Percentiles rank a stretch among this genome's conserved stretches.
phyloP scores from a whole-genome alignment of 176 grass and related monocot species.

The Raddia guianensis region DNA sequence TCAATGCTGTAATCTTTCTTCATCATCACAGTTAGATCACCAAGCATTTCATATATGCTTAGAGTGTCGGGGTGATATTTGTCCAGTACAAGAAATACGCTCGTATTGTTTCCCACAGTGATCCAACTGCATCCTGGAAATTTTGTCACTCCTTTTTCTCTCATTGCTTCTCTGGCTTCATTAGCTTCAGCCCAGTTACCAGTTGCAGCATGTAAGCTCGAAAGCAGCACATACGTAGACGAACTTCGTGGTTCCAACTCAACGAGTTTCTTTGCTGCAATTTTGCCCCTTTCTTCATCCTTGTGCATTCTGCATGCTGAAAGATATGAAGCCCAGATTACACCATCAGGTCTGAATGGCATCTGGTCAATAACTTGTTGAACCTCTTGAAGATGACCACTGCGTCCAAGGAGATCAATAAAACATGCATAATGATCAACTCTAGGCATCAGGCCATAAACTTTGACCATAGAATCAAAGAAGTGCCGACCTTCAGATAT shows the following conservation, averaged over 20 bases:
- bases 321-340: constrained; percentile 75
- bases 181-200: constrained; percentile 71
- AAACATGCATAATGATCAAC: constrained; percentile 70
- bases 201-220: constrained; percentile 64
- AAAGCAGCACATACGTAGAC: constrained; percentile 66
- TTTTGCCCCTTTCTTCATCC: constrained; percentile 58
- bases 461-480: constrained; percentile 57
- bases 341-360: constrained; percentile 69
- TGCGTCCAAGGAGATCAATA: constrained; percentile 71
- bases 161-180: constrained; percentile 58
- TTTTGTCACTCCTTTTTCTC: constrained; percentile 64
- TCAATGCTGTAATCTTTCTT: constrained; percentile 45
- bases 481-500: constrained; percentile 48
- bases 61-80: constrained; percentile 51
- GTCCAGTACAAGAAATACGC: constrained; percentile 63
- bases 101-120: constrained; percentile 58
- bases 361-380: constrained; percentile 55
- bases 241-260: constrained; percentile 66
- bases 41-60: constrained; percentile 51
- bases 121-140: constrained; percentile 72
- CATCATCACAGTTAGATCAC: constrained; percentile 53
- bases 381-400: constrained; percentile 68
- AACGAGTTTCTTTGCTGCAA: constrained; percentile 57
- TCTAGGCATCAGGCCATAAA: constrained; percentile 54
- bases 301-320: constrained; percentile 66